A percentile compares a stretch with the other conserved stretches of the same genome.
Conservation (phyloP, 805 yeast species). For the Candida ortonii region DNA sequence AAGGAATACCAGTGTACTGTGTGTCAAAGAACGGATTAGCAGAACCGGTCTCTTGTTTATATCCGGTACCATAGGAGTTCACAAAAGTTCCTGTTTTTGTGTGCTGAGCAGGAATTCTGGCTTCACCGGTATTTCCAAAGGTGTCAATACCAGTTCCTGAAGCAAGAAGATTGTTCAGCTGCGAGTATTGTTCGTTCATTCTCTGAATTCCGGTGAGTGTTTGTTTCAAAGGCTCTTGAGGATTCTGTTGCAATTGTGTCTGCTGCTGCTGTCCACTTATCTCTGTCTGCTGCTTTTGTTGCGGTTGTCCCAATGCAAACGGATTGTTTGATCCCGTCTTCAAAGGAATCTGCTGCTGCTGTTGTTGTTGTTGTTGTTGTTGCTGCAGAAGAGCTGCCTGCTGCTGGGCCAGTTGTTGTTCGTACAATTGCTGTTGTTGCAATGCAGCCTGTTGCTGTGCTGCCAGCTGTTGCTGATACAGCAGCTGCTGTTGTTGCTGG, state of each 20-base stretch:
- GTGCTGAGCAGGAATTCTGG: slow-evolving; percentile 89
- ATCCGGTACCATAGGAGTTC: slow-evolving; percentile 87
- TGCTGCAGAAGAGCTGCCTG: slow-evolving; percentile 12
- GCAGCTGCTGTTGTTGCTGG: slow-evolving; percentile 21
- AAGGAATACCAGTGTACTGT: slow-evolving; percentile 72
- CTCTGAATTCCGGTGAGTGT: slow-evolving; percentile 52
- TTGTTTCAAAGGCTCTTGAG: slow-evolving; percentile 41
- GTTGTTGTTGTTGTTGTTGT: slow-evolving; percentile 19
- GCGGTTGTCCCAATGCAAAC: slow-evolving; percentile 32
- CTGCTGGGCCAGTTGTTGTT: slow-evolving; percentile 23
- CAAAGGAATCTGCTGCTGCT: slow-evolving; percentile 36
- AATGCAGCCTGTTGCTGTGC: slow-evolving; percentile 24
- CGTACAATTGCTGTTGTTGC: slow-evolving; percentile 25
- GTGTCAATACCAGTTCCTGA: slow-evolving; percentile 92
- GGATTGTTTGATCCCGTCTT: slow-evolving; percentile 40
- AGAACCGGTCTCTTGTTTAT: slow-evolving; percentile 46
- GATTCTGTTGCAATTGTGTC: slow-evolving; percentile 28
- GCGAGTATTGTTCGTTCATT: slow-evolving; percentile 59
- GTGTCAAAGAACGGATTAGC: slow-evolving; percentile 62
- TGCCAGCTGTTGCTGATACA: slow-evolving; percentile 24
- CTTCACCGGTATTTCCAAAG: slow-evolving; percentile 81
- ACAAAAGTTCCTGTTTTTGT: slow-evolving; percentile 78
- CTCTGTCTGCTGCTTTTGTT: slow-evolving; percentile 36
- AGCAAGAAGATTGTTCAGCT: slow-evolving; percentile 74
- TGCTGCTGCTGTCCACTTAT: slow-evolving; percentile 10